Base-by-base conservation (phyloP, 441 rosid species). In the Aleurites moluccanus region DNA sequence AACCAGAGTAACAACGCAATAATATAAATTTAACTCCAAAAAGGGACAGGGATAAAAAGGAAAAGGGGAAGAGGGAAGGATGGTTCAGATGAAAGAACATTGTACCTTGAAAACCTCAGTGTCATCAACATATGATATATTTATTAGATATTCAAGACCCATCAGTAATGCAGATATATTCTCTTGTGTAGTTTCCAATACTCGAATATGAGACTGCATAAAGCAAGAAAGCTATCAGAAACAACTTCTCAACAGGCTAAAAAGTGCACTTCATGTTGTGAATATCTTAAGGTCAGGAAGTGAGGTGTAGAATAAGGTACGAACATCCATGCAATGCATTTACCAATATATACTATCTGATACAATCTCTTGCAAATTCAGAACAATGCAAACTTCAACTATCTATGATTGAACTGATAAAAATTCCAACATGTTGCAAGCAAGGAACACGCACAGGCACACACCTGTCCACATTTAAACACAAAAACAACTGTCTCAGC, bases 61-160 rank as follows among this genome's bases (percentile, higher is more conserved):
- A 1, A 11, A 44, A 76, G 6, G 2, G 15, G 74, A 14, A 47
- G 2, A 44, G 18, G 59, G 40, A 28, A 38, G 35, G 40, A 0
- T 30, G 9, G 10, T 14, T 6, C 1, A 0, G 18, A 65, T 10
- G 44, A 65, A 23, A 56, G 21, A 53, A 20, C 11, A 44, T 4
- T 56, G 65, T 75, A 96, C 99, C 99, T 97, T 97, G 76, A 97
- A 97, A 75, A 97, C 99, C 80, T 97, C 99, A 6, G 99, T 97
- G 86, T 97, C 99, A 84, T 97, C 99, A 60, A 93, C 99, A 82
- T 93, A 97, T 57, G 99, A 97, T 64, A 94, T 91, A 77, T 81
- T 90, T 72, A 93, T 90, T 60, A 97, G 88, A 86, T 97, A 97
- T 67, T 94, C 99, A 61, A 94, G 98, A 81, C 99, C 99, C 83